Base-by-base conservation (phyloP, 495 filamentous ascomycete genomes). In the Cryomyces minteri region DNA sequence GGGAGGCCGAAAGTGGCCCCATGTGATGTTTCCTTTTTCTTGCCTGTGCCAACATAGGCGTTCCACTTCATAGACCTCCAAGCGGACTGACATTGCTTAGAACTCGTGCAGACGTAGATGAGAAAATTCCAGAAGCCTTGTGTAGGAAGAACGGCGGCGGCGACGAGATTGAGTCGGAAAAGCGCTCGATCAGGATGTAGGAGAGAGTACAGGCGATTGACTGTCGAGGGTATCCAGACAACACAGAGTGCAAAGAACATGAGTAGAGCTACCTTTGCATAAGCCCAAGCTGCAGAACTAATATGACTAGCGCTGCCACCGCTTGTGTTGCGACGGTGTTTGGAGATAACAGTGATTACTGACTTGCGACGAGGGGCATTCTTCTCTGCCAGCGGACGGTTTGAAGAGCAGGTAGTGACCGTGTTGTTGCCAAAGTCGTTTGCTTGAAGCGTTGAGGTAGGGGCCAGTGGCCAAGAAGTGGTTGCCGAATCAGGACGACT, bases 81-180 rank as follows among this genome's bases (percentile, higher is more conserved):
- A 5, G 44, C 44, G 9, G 34, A 30, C 5, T 29, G 8, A 4
- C 32, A 38, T 12, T 46, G 44, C 29, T 6, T 11, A 33, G 33
- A 45, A 4, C 68, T 71, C 4, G 83, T 84, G 14, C 74, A 75
- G 9, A 76, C 58, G 61, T 92, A 94, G 45, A 94, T 84, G 43
- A 84, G 56, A 14, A 75, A 74, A 53, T 92, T 94, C 80, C 84
- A 88, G 53, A 90, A 87, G 2, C 86, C 86, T 54, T 92, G 86
- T 0, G 87, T 66, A 0, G 86, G 86, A 18, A 92, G 68, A 0
- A 92, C 84, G 40, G 86, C 70, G 1, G 80, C 74, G 29, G 78
- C 75, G 40, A 76, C 70, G 46, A 78, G 80, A 51, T 83, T 77
- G 29, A 92, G 70, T 25, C 65, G 63, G 42, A 78, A 73, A 29